These are phyloP conservation scores for Uronychia setigera DNA, from an alignment of 73 alveolate species.

Conservation along the genomic window DNA sequence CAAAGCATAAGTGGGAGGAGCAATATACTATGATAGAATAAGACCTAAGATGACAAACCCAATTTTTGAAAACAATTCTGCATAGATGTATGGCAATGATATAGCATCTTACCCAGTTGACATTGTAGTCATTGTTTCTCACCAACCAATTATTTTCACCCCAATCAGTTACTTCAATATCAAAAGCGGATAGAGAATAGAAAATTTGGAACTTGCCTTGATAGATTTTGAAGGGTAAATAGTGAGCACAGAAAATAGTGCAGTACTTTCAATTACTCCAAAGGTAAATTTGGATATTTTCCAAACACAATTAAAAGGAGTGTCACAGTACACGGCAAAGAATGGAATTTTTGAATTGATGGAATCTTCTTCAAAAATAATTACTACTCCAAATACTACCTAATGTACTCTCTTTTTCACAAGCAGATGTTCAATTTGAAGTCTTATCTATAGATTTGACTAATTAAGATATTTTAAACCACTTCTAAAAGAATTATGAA, in stretches of 20 bases:
- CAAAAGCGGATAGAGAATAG: neutral
- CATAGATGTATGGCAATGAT: neutral
- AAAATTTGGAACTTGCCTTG: neutral
- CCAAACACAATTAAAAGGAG: neutral
- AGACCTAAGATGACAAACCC: neutral
- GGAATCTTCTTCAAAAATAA: neutral
- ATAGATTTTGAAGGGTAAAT: neutral
- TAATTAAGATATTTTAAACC: neutral
- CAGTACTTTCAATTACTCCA: neutral
- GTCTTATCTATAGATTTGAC: neutral
- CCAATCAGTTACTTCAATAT: neutral
- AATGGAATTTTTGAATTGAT: neutral
- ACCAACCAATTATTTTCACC: neutral
- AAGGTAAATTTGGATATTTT: neutral
- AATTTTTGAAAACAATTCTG: neutral
- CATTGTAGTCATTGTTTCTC: neutral
- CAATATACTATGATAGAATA: neutral
- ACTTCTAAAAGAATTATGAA: neutral
- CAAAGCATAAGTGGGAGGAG: neutral
- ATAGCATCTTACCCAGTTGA: neutral
- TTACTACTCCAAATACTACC: neutral
- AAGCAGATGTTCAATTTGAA: neutral
- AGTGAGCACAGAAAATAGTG: neutral
- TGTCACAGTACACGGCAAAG: neutral
- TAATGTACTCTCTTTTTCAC: neutral